Evolutionary conservation across 2,329 filamentous ascomycete species (phyloP), one percentile per base, ranked within the genome.

Genomic region (Diplodia scrobiculata): DNA sequence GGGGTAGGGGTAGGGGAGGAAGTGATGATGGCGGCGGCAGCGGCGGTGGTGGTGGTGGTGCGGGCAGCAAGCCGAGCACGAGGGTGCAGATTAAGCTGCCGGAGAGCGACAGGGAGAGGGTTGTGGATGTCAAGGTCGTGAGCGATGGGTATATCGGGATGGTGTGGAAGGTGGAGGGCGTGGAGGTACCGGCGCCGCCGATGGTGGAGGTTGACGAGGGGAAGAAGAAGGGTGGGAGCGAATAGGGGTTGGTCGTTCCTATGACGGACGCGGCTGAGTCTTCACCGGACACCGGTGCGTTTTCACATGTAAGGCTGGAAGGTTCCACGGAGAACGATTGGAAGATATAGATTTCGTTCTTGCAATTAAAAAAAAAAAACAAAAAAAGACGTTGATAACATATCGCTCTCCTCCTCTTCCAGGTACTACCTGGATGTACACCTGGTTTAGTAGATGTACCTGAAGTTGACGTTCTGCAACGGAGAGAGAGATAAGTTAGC

Each of bases 81-180:
- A 85, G 80, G 73, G 80, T 86, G 5, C 80, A 79, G 25, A 82
- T 93, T 27, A 87, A 85, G 72, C 73, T 93, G 27, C 88, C 89
- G 1, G 79, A 83, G 17, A 76, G 75, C 41, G 74, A 74, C 29
- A 79, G 81, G 69, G 83, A 80, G 14, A 86, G 87, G 72, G 89
- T 84, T 74, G 77, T 96, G 10, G 89, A 92, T 73, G 84, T 97
- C 2, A 75, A 85, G 68, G 87, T 97, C 2, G 81, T 95, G 19
- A 98, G 94, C 77, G 95, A 98, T 82, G 88, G 87, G 17, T 98
- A 98, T 78, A 81, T 92, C 38, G 91, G 90, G 0, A 86, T 98
- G 83, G 80, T 83, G 70, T 89, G 87, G 87, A 77, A 70, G 36
- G 69, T 87, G 5, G 76, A 79, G 19, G 80, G 79, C 3, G 78